Base-by-base conservation (phyloP, 345 rosid species). In the Hevea brasiliensis region DNA sequence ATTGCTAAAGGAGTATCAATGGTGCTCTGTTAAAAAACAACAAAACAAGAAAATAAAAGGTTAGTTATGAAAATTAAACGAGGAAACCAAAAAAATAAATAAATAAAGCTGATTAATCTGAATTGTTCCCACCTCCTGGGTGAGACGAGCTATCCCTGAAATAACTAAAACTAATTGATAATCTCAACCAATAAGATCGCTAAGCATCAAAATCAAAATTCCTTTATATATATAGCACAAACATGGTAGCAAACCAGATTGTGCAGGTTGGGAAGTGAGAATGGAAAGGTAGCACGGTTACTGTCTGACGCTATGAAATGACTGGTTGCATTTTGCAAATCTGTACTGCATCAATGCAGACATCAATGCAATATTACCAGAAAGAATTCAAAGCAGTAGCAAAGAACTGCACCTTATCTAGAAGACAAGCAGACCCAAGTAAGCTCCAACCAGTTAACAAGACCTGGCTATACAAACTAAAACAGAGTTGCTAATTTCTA, bases 21-120 rank as follows among this genome's bases (percentile, higher is more conserved):
- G 56, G 90, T 83, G 83, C 98, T 89, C 96, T 93, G 94, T 58
- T 61, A 73, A 51, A 74, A n/a, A n/a, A n/a, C n/a, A n/a, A n/a
- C n/a, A 50, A 74, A 72, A 27, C 20, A 21, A 74, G 12, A 26
- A 26, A 7, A 7, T 21, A 64, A 71, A 26, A 14, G 0, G 2
- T 32, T 1, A 32, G 3, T 0, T 10, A 57, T 23, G 20, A 10
- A 41, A 55, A 15, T 4, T 7, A 23, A 58, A 26, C n/a, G n/a
- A n/a, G n/a, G n/a, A n/a, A n/a, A n/a, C n/a, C n/a, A n/a, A n/a
- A n/a, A n/a, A n/a, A n/a, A n/a, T n/a, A n/a, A n/a, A n/a, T n/a
- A 26, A 60, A 20, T 32, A 29, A 37, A 68, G 53, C 10, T 32
- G 29, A 35, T 69, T 11, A 6, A 32, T 32, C 37, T 32, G 3